Base-by-base conservation (phyloP, 495 filamentous ascomycete species). In the Aspergillus nanangensis region DNA sequence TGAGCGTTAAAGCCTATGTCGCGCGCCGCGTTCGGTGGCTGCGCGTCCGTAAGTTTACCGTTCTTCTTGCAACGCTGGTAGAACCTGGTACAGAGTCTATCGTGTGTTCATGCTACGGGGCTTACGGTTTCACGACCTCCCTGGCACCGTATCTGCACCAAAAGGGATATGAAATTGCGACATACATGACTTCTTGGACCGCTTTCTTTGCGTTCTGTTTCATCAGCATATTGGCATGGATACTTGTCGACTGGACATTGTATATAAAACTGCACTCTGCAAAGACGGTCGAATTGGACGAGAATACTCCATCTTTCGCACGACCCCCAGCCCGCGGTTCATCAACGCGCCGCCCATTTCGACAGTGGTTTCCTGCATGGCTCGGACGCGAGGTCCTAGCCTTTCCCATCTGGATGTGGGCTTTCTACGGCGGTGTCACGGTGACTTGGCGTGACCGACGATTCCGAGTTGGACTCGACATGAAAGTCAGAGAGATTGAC, bases 41-140 rank as follows among this genome's bases (percentile, higher is more conserved):
- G 14, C 80, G 94, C 0, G 94, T 95, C 3, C 76, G 94, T 23
- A 99, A 97, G 60, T 99, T 88, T 73, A 96, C 91, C 4, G 92
- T 96, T 23, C 71, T 86, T 14, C 72, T 85, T 0, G 94, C 94
- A 0, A 96, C 94, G 0, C 69, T 96, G 1, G 84, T 96, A n/a
- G 94, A 99, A 53, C 92, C 91, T 0, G 90, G 89, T 2, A 93
- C 93, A 2, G 94, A 97, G 65, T 86, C 82, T n/a, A 68, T 97
- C 10, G 56, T 96, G 0, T 93, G 89, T 63, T 88, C 82, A 13
- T 59, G 83, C 2, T 87, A 95, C 56, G 82, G 90, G 20, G 79
- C 87, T 0, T 96, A 81, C 61, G 90, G 81, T 0, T 48, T 88
- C 17, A 95, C 87, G 0, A 88, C 84, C 0, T 57, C 66, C 7